Conservation (phyloP, 306 rosid genomes). For the Ochetophila trinervis region DNA sequence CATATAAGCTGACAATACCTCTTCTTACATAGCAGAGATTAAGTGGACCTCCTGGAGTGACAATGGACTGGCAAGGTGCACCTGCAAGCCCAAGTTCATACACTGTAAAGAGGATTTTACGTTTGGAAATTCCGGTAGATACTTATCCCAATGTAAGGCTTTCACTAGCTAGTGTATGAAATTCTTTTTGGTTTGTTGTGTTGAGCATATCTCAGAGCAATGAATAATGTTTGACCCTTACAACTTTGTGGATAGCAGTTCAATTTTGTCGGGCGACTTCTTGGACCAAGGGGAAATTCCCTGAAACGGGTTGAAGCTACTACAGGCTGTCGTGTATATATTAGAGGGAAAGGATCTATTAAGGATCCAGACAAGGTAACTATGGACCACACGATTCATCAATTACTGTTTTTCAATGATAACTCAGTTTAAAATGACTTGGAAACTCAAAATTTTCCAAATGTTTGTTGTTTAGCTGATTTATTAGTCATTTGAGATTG, state of each 20-base stretch:
- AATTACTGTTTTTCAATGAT: conserved; percentile 9
- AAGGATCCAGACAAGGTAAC: conserved; percentile 79
- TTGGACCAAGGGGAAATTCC: conserved; percentile 71
- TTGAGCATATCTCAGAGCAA: conserved; percentile 15
- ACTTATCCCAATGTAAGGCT: conserved; percentile 79
- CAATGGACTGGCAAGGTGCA: conserved; percentile 99
- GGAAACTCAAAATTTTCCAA: conserved; percentile 14
- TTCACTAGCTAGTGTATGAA: conserved; percentile 11
- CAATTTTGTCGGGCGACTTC: conserved; percentile 74
- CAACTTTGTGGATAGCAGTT: conserved; percentile 44
- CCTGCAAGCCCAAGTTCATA: conserved; percentile 93
- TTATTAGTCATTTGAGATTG: conserved; percentile 12
- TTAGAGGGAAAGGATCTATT: conserved; percentile 72
- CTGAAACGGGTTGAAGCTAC: conserved; percentile 71
- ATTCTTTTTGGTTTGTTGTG: conserved; percentile 24
- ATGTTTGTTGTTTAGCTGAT: neutral
- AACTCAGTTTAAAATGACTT: neutral
- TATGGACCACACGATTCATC: conserved; percentile 10
- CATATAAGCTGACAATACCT: neutral
- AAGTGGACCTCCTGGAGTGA: conserved; percentile 78
- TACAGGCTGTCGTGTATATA: conserved; percentile 69
- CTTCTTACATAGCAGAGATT: conserved; percentile 55
- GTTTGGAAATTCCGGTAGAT: conserved; percentile 93
- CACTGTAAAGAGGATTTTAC: conserved; percentile 92
- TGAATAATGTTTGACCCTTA: conserved; percentile 24